Base-by-base conservation (phyloP, 2,329 filamentous ascomycete species). In the Calonectria hawksworthii region DNA sequence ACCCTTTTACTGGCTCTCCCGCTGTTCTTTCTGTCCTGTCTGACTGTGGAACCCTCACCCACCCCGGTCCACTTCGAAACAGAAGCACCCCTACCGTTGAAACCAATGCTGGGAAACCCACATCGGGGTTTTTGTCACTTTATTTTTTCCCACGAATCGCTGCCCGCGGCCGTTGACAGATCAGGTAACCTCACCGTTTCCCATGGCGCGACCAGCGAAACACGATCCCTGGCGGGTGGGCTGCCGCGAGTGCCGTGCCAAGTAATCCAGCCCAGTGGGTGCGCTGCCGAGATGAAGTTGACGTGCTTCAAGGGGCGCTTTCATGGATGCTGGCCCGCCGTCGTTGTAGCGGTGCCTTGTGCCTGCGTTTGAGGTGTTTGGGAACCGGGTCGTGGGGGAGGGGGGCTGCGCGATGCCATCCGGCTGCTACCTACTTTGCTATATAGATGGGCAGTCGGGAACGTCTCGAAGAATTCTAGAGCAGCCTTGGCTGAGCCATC, bases 231-330 rank as follows among this genome's bases (percentile, higher is more conserved):
- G 34, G 47, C 28, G 56, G 56, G 30, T 6, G 21, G 7, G 30
- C 34, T 75, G 78, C 78, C 78, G 78, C 50, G 65, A 66, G n/a
- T 75, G 64, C 77, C 76, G 76, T 66, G 78, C 78, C 74, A 80
- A 78, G 78, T 32, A 44, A 16, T 16, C 59, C 23, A 18, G 18
- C 13, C 44, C 21, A 41, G 38, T 18, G 38, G 38, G 21, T 61
- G 56, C 61, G 61, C 61, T 38, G 51, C 66, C 67, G 72, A 75
- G 50, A 73, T 38, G 59, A 70, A 41, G 56, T 10, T n/a, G 34
- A 16, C 34, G 34, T 61, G 28, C 41, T 68, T 41, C 72, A 54
- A 36, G 44, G 72, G 75, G 28, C 54, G 30, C 16, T 16, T 30
- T 28, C 61, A 16, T 65, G 56, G 61, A 21, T 47, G 23, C 26